Evolutionary conservation across 371 early-diverging fungal species (phyloP).

Genomic region (Mucor lusitanicus): DNA sequence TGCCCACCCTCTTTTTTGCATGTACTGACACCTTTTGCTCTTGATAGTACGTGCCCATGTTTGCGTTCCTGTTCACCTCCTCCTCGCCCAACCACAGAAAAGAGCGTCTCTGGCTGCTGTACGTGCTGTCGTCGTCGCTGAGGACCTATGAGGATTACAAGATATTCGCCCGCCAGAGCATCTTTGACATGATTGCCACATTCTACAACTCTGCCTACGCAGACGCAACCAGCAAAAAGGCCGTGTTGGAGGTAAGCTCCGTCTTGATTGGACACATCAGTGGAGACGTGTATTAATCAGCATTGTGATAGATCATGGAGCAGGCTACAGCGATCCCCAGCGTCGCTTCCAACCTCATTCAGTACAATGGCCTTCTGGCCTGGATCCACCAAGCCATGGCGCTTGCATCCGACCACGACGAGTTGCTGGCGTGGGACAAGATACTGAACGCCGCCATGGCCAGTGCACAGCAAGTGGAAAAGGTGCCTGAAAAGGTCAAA

Average conservation of each 20-base stretch:
- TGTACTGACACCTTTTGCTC: background rate
- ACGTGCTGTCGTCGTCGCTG: slow-evolving; percentile 60
- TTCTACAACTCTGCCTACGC: slow-evolving; percentile 69
- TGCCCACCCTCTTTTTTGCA: background rate
- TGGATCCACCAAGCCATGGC: slow-evolving; percentile 58
- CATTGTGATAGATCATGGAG: slow-evolving; percentile 47
- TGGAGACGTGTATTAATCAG: no score
- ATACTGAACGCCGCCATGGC: slow-evolving; percentile 16
- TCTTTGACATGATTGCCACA: slow-evolving; percentile 65
- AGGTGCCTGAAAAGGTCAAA: slow-evolving; percentile 22
- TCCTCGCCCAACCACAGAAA: slow-evolving; percentile 60
- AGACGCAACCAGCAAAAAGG: slow-evolving; percentile 51
- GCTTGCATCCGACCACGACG: slow-evolving; percentile 29
- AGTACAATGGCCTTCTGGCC: slow-evolving; percentile 58
- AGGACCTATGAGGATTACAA: slow-evolving; percentile 62
- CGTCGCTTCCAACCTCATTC: slow-evolving; percentile 54
- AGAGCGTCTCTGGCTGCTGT: slow-evolving; percentile 77
- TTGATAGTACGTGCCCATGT: slow-evolving; percentile 76
- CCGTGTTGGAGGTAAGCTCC: slow-evolving; percentile 33
- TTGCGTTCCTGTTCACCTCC: slow-evolving; percentile 74
- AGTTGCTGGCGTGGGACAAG: slow-evolving; percentile 20
- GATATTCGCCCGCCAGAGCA: slow-evolving; percentile 68
- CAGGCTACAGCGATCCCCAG: slow-evolving; percentile 55
- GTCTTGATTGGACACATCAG: background rate
- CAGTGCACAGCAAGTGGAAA: slow-evolving; percentile 7